phyloP scores from a whole-genome alignment of 805 yeast species.

The Lachancea quebecensis region DNA sequence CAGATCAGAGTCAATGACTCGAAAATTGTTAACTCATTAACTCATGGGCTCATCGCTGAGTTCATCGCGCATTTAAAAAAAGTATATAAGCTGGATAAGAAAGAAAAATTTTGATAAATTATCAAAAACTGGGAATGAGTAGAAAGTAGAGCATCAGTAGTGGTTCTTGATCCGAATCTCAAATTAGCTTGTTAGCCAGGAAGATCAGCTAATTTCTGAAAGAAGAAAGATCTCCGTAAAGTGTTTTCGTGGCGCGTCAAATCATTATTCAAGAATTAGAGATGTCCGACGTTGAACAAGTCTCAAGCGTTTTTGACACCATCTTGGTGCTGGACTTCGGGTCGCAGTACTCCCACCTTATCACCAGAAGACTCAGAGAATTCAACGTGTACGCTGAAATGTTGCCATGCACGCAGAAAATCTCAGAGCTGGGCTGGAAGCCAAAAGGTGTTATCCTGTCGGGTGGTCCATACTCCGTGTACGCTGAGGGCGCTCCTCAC shows the following conservation, averaged over 20 bases:
- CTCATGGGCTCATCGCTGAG: not conserved
- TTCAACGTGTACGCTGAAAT: conserved; percentile 97
- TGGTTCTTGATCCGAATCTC: not conserved
- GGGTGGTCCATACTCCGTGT: conserved; percentile 97
- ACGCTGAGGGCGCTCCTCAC: conserved; percentile 92
- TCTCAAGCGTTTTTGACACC: conserved; percentile 89
- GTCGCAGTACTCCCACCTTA: conserved; percentile 94
- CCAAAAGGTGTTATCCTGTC: conserved; percentile 95
- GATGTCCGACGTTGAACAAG: conserved; percentile 40
- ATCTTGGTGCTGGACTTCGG: conserved; percentile 96
- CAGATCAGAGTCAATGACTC: not conserved
- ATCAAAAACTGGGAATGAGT: not conserved
- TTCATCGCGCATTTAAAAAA: not conserved
- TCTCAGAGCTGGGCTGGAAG: conserved; percentile 82
- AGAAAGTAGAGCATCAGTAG: not conserved
- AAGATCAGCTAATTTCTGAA: too few relatives aligned
- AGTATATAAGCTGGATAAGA: not conserved
- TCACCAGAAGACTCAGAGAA: conserved; percentile 96
- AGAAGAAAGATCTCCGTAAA: too few relatives aligned
- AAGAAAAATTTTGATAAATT: not conserved
- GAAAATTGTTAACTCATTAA: too few relatives aligned
- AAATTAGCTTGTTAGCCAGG: not conserved
- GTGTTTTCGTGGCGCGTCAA: too few relatives aligned
- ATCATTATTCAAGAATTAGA: not conserved
- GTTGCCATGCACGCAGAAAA: conserved; percentile 99